Base-by-base conservation (phyloP, 164 flowering plant genomes). In the Brasenia schreberi region DNA sequence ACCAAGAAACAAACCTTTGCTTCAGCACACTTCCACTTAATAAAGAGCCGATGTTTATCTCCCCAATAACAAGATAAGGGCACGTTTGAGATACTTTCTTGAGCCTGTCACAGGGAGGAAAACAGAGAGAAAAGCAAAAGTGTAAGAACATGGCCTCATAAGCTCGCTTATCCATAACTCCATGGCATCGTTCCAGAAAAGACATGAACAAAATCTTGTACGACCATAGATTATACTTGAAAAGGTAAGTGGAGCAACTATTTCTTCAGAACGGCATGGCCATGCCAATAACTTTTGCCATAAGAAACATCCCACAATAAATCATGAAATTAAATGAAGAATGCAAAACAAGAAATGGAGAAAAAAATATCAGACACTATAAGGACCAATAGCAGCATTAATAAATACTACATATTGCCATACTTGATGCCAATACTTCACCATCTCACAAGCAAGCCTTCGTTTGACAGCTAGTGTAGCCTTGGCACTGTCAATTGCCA, bases 401-500 rank as follows among this genome's bases (percentile, higher is more conserved):
- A 49, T 14, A 49, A 49, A 49, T 49, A 49, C 33, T 11, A 61
- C 5, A 61, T 1, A 23, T 61, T n/a, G 63, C 53, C 49, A 43
- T 84, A 90, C 99, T 97, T 94, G 96, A 77, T 89, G 87, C 97
- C 99, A 94, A 66, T 87, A 94, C 71, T 89, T 89, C 7, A 88
- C 92, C 97, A 91, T 95, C 79, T 95, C 97, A 76, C 99, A 95
- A 17, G 99, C 92, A 79, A 95, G 97, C 78, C 99, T 83, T 66
- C 97, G 79, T 72, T 95, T 95, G 66, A 95, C 99, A 58, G 99
- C 99, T 59, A 91, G 81, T 59, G 99, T 95, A 19, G 99, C 99
- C 68, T 91, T 95, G 4, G 94, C 72, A 76, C 99, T 91, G 73
- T 91, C 99, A 78, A 94, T 89, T 64, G 99, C 99, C 84, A 94